phyloP scores from a whole-genome alignment of 2,329 filamentous ascomycete genomes.

The Ceratocystis lukuohia region DNA sequence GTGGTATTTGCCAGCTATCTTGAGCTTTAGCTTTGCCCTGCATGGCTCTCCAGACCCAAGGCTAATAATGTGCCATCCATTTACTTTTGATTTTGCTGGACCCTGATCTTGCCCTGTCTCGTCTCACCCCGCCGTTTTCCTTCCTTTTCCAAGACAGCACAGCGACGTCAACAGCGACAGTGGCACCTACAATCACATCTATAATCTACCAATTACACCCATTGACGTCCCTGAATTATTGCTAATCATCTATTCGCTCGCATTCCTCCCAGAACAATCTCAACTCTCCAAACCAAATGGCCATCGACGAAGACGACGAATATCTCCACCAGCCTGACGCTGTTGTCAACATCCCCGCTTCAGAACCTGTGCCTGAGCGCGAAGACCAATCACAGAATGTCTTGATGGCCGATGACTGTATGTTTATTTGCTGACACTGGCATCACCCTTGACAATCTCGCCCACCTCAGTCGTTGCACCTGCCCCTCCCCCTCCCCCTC shows the following conservation, averaged over 20 bases:
- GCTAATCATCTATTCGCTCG: neutral
- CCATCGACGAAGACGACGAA: constrained; percentile 15
- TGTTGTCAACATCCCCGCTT: constrained; percentile 12
- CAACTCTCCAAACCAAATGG: constrained; percentile 14
- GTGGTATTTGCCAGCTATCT: neutral
- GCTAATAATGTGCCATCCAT: neutral
- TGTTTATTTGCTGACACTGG: neutral
- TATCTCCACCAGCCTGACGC: constrained; percentile 13
- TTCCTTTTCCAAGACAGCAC: neutral
- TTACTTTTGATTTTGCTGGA: neutral
- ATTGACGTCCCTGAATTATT: neutral
- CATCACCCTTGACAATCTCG: neutral
- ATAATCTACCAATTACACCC: neutral
- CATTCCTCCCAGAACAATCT: constrained; percentile 6
- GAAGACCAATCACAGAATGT: constrained; percentile 16
- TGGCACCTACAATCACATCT: neutral
- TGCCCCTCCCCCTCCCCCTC: too few relatives aligned
- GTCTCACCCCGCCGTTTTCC: neutral
- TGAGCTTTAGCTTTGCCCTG: neutral
- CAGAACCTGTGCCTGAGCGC: constrained; percentile 9
- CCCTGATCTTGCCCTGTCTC: neutral
- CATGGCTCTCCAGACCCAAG: neutral
- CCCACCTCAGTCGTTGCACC: too few relatives aligned
- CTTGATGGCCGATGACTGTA: constrained; percentile 17
- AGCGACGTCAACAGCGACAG: neutral